Percentiles rank a stretch among this genome's conserved stretches.
phyloP scores from a whole-genome alignment of 441 rosid species.

The Populus hybrid region DNA sequence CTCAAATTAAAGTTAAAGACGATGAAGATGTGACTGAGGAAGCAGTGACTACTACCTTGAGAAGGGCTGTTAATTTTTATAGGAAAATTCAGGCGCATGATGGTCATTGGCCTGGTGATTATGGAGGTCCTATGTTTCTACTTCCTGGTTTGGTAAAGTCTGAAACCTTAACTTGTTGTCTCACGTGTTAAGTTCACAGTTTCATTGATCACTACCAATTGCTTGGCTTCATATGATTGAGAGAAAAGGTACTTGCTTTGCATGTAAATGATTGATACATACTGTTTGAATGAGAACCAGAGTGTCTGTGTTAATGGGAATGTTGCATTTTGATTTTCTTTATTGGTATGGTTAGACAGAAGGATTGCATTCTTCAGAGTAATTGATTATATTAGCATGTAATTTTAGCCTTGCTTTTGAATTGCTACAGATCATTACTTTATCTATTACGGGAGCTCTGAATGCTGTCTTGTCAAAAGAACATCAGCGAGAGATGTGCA shows the following conservation, averaged over 20 bases:
- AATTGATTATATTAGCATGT: neutral
- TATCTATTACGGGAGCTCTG: conserved; percentile 76
- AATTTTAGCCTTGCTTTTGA: neutral
- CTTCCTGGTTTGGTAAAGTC: conserved; percentile 73
- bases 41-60: conserved; percentile 40
- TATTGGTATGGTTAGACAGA: neutral
- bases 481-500: conserved; percentile 73
- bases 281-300: neutral
- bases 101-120: conserved; percentile 98
- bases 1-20: conserved; percentile 49
- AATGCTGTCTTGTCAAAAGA: conserved; percentile 71
- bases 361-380: neutral
- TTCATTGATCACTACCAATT: neutral
- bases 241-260: neutral
- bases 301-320: neutral
- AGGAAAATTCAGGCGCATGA: conserved; percentile 77
- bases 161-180: neutral
- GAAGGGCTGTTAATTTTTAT: conserved; percentile 63
- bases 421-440: conserved; percentile 54
- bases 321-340: neutral
- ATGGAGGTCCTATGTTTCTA: conserved; percentile 96
- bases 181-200: neutral
- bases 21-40: conserved; percentile 39
- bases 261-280: neutral
- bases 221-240: neutral